phyloP scores from a whole-genome alignment of 2,329 filamentous ascomycete genomes.

The Stemphylium vesicarium region DNA sequence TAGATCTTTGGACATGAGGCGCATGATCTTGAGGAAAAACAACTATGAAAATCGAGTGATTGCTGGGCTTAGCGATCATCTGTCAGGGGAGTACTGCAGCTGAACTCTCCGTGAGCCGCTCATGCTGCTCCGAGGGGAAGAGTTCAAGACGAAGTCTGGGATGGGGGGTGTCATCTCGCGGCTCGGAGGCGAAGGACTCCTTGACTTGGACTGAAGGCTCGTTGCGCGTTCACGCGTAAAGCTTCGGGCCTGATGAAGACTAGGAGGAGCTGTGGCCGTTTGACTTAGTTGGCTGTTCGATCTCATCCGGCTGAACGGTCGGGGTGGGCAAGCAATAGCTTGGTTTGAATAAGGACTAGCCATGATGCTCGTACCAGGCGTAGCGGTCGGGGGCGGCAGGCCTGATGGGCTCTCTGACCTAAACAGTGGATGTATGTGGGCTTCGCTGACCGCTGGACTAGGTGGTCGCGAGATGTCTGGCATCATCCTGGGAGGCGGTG shows the following conservation, averaged over 20 bases:
- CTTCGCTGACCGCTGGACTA: conserved; percentile 59
- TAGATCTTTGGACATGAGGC: conserved; percentile 3
- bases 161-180: conserved; percentile 51
- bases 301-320: conserved; percentile 47
- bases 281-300: conserved; percentile 38
- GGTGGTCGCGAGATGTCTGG: conserved; percentile 45
- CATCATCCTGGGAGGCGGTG: conserved; percentile 42
- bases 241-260: conserved; percentile 33
- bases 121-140: conserved; percentile 49
- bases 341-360: conserved; percentile 73
- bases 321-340: conserved; percentile 56
- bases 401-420: conserved; percentile 70
- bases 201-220: conserved; percentile 28
- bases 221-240: conserved; percentile 29
- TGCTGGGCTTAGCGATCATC: conserved; percentile 15
- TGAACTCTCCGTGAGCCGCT: conserved; percentile 39
- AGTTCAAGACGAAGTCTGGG: conserved; percentile 52
- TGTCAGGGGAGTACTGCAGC: conserved; percentile 31
- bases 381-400: conserved; percentile 64
- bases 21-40: conserved; percentile 1
- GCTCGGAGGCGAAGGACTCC: conserved; percentile 45
- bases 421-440: conserved; percentile 80
- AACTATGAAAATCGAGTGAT: not conserved
- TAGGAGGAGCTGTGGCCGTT: conserved; percentile 20
- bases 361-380: conserved; percentile 72